phyloP scores from a whole-genome alignment of 495 filamentous ascomycete genomes.

The Hypoxylon lenormandii region DNA sequence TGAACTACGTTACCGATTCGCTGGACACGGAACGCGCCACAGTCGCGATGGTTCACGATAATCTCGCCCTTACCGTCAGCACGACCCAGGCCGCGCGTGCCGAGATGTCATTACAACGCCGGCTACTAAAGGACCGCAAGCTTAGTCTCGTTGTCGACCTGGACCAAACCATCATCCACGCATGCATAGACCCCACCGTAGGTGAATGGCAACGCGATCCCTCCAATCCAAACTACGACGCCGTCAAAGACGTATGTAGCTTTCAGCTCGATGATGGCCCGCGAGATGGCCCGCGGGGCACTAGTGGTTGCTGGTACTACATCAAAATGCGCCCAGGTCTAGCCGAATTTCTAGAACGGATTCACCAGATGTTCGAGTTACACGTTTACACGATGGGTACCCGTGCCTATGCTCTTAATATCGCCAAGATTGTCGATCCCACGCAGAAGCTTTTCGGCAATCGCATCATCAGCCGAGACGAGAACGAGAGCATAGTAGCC shows the following conservation, averaged over 20 bases:
- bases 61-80: constrained; percentile 80
- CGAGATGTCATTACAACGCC: constrained; percentile 85
- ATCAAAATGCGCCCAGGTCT: constrained; percentile 97
- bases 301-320: constrained; percentile 88
- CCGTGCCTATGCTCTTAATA: constrained; percentile 88
- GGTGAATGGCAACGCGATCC: constrained; percentile 93
- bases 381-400: constrained; percentile 99
- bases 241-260: constrained; percentile 83
- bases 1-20: constrained; percentile 63
- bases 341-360: constrained; percentile 79
- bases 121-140: constrained; percentile 80
- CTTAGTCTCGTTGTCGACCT: constrained; percentile 95
- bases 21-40: constrained; percentile 80
- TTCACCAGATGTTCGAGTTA: constrained; percentile 87
- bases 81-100: constrained; percentile 78
- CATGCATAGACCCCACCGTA: constrained; percentile 94
- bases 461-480: constrained; percentile 92
- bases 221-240: constrained; percentile 88
- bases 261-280: constrained; percentile 94
- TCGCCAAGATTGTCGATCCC: constrained; percentile 93
- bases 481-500: constrained; percentile 89
- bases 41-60: constrained; percentile 93
- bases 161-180: constrained; percentile 98
- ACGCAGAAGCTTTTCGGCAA: constrained; percentile 90
- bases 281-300: constrained; percentile 74